Base-by-base conservation (phyloP, 1,284 basidiomycete species). In the Omphalotus olearius region DNA sequence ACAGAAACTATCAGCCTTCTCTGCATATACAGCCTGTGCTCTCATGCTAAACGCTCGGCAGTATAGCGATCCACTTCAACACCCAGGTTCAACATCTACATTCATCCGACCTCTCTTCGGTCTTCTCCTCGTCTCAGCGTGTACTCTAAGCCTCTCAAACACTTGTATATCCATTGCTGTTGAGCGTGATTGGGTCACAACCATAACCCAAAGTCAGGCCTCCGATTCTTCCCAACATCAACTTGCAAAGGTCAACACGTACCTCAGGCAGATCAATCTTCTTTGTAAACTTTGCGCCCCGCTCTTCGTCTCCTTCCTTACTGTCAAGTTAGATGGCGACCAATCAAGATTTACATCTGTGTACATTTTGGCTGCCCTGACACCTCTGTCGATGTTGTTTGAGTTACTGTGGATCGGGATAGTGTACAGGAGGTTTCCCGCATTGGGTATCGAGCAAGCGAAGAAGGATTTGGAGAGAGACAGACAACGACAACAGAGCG, bases 151-250 rank as follows among this genome's bases (percentile, higher is more conserved):
- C 33, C 62, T 81, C 0, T 67, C 73, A 4, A 74, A 71, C 41
- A 71, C 73, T 1, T 70, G 71, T 9, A 74, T 78, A 37, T 71
- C 72, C 1, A 73, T 82, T 1, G 72, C 73, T 0, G 68, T 81
- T n/a, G 78, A 82, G 60, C 64, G 79, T n/a, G 79, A 81, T 54
- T 82, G 79, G 79, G 73, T 75, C 0, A 73, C 72, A 0, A 61
- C 67, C 42, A 75, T 79, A 52, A 47, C 57, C 2, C 53, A 49
- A 14, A 69, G 72, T 0, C 60, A 20, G 70, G 72, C 23, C 0
- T 60, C 67, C 6, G 60, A 61, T 40, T 61, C 64, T 47, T 61
- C 70, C 52, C 52, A 51, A 0, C 17, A 26, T 1, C 59, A 56
- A 14, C 63, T 72, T 20, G 66, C 66, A 1, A 64, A 55, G 17